Base-by-base conservation (phyloP, 2,329 filamentous ascomycete genomes). In the Albifimbria verrucaria region DNA sequence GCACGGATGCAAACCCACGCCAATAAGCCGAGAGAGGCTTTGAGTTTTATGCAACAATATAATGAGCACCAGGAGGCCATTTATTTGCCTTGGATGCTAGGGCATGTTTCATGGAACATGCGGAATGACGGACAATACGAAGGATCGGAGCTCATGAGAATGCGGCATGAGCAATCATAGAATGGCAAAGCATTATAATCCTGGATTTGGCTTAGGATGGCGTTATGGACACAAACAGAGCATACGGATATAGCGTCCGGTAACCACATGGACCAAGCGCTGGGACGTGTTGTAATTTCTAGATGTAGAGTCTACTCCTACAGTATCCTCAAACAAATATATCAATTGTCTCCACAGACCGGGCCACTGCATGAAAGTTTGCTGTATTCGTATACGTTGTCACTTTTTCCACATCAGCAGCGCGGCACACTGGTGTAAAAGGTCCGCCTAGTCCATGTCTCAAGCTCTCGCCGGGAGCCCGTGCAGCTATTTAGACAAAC, bases 241-340 rank as follows among this genome's bases (percentile, higher is more conserved):
- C 53, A 55, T 55, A 53, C 22, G 36, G 49, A 22, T 23, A 42
- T 42, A 15, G 20, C 41, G 32, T 39, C 32, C 12, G 32, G 32
- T 7, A 39, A 39, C 18, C 18, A 59, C 58, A 65, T 64, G 62
- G 62, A 74, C 70, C 71, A 73, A 73, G 71, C 65, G 71, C 71
- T 74, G 71, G 68, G 65, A 68, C 60, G 64, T 61, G 64, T 64
- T 66, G 58, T 59, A 51, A 56, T 52, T 55, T 51, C 18, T 39
- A 39, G 32, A 39, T 39, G 32, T 39, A 39, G 32, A 39, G 12
- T 39, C 32, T 39, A 39, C 32, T 12, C 32, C 32, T 39, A 39
- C 26, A 7, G 15, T 39, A 39, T 15, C 11, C 4, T 6, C 4
- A 39, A 5, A 39, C 32, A 39, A 39, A 12, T 9, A 32, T 32